Base-by-base conservation (phyloP, 768 basidiomycete genomes). In the Gymnopilus dilepis region DNA sequence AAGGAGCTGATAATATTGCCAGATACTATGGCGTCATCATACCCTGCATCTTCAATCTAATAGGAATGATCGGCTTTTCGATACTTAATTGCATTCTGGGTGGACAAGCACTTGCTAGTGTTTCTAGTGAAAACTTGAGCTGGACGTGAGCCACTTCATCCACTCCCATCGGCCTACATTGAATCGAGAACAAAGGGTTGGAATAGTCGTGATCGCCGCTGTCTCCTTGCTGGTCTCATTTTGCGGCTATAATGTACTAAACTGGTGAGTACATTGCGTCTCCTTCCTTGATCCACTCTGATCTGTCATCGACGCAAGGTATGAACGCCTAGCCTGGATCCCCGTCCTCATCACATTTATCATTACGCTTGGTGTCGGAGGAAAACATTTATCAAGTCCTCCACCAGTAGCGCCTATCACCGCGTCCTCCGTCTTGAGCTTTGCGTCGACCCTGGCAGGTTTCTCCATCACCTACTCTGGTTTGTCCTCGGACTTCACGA, bases 131-230 rank as follows among this genome's bases (percentile, higher is more conserved):
- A 17, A 74, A 76, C 60, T 71, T 81, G 28, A 81, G 76, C 65
- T 82, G 80, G 79, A 74, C 74, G 80, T 82, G 57, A 45, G 77
- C 74, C 24, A 11, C 31, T 24, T 65, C 6, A 24, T 31, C 21
- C 26, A n/a, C 43, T 38, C 24, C 28, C 6, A 15, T 15, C 30
- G 26, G 13, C 42, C 21, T 42, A 53, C 30, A 28, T 41, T 17
- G 15, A 31, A 17, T 51, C 34, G 1, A 17, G 13, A n/a, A 43
- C 21, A 17, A 62, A 91, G 89, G 53, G 86, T 95, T 26, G 94
- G 94, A 2, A 95, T 95, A 57, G 88, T 93, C 31, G 86, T 95
- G 53, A 87, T 94, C 41, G 82, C 84, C 0, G 61, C 89, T 30
- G 77, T 92, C 31, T 88, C 91, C 2, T 82, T 95, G 30, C 62